Percentiles rank a stretch among this genome's conserved stretches.
Evolutionary conservation across 2,329 filamentous ascomycete genomes (phyloP).

Genomic region (Ophiognomonia clavigignenti-juglandacearum): DNA sequence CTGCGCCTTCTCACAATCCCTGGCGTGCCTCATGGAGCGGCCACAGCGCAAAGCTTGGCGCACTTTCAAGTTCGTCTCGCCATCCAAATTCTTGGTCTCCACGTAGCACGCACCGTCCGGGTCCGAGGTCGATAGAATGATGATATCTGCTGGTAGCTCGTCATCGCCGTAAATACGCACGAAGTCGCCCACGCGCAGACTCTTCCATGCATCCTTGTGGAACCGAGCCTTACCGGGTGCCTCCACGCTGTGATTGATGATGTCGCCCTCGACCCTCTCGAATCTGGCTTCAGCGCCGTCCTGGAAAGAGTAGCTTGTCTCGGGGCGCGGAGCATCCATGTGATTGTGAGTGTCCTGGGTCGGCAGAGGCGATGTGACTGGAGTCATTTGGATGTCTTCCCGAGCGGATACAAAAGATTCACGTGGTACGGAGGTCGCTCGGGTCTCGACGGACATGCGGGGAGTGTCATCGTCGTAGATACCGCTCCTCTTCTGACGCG

Average conservation of each 20-base stretch:
- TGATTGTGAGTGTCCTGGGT: constrained; percentile 29
- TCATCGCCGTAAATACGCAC: constrained; percentile 95
- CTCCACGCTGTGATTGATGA: constrained; percentile 69
- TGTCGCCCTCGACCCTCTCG: constrained; percentile 43
- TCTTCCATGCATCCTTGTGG: constrained; percentile 94
- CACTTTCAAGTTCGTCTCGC: constrained; percentile 96
- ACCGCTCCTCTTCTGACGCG: constrained; percentile 42
- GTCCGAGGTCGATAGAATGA: constrained; percentile 90
- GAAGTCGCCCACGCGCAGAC: constrained; percentile 89
- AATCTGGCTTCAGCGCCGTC: constrained; percentile 33
- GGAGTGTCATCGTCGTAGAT: constrained; percentile 50
- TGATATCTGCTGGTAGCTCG: constrained; percentile 87
- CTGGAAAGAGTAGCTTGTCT: constrained; percentile 28
- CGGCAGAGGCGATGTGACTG: constrained; percentile 76
- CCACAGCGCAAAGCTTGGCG: constrained; percentile 86
- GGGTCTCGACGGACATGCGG: constrained; percentile 63
- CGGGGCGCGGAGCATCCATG: constrained; percentile 25
- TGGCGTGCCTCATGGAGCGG: constrained; percentile 76
- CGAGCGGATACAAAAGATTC: constrained; percentile 49
- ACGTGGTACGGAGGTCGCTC: constrained; percentile 42
- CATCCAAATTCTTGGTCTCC: constrained; percentile 96
- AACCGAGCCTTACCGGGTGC: constrained; percentile 72
- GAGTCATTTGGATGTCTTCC: constrained; percentile 91
- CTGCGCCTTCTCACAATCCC: constrained; percentile 84
- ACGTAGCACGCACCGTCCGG: constrained; percentile 93